Conservation (phyloP, 345 rosid species). For the Boechera stricta region DNA sequence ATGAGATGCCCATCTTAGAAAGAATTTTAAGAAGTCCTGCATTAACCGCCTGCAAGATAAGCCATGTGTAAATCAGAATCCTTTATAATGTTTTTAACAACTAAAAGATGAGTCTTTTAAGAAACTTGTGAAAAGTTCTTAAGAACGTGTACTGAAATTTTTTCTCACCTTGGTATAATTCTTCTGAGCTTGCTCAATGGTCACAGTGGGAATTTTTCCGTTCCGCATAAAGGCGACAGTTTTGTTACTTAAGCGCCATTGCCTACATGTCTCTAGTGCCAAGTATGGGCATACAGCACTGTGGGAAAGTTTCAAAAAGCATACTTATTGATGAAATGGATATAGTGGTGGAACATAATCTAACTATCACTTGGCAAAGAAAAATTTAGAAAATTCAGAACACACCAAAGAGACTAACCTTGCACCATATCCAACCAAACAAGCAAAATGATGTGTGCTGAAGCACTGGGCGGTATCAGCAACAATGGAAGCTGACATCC, state of each 20-base stretch:
- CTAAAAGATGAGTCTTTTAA: background rate
- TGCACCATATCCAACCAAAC: constrained; percentile 98
- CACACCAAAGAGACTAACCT: constrained; percentile 55
- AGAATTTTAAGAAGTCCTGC: constrained; percentile 95
- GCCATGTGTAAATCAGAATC: constrained; percentile 27
- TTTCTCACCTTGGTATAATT: constrained; percentile 79
- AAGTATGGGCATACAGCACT: constrained; percentile 96
- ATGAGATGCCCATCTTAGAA: constrained; percentile 98
- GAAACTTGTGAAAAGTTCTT: background rate
- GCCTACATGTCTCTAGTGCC: constrained; percentile 96
- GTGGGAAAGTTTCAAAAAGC: constrained; percentile 27
- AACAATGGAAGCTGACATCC: constrained; percentile 93
- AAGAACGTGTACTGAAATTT: background rate
- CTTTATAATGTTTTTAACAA: background rate
- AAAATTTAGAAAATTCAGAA: background rate
- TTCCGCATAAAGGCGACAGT: constrained; percentile 93
- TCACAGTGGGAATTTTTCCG: constrained; percentile 97
- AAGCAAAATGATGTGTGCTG: constrained; percentile 98
- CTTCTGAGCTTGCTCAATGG: constrained; percentile 95
- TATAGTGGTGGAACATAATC: background rate
- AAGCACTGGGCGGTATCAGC: constrained; percentile 98
- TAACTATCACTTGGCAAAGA: background rate
- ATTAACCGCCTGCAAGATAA: constrained; percentile 74
- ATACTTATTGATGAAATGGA: constrained; percentile 7
- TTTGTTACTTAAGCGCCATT: constrained; percentile 94